Evolutionary conservation across 1,139 yeast species (phyloP), one percentile per base, ranked within the genome.

Genomic region (Magnusiomyces suaveolens): DNA sequence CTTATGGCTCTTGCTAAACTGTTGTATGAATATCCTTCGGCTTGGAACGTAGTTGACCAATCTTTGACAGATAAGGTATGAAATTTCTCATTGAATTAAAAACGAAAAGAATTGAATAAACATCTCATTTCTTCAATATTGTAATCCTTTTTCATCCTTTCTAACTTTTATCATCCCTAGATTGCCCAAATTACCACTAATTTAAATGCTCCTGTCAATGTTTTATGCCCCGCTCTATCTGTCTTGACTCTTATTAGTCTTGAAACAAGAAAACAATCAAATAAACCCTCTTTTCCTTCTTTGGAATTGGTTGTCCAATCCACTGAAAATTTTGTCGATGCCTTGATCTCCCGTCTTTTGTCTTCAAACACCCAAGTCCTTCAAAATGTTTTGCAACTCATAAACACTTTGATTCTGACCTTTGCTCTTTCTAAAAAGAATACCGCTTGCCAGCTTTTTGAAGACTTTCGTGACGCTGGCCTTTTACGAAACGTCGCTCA

Each of bases 21-120:
- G 29, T 57, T 66, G 20, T 56, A 58, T 21, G 59, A 60, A 46
- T 60, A 60, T 46, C 59, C 62, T 14, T 59, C 64, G 2, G 62
- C 67, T 4, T 65, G 68, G 68, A 58, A 60, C 39, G 61, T 64
- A 18, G 57, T 64, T 32, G 68, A 66, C 36, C 65, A 63, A 51
- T 57, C 63, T 14, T 56, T 66, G 2, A 54, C 66, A 43, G 65
- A 63, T 50, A 59, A 54, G 44, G 63, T 60, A 51, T 33, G 60
- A n/a, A n/a, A n/a, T n/a, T n/a, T n/a, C n/a, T n/a, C n/a, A n/a
- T n/a, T n/a, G n/a, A n/a, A n/a, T n/a, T n/a, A n/a, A n/a, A n/a
- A n/a, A n/a, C n/a, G n/a, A n/a, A n/a, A n/a, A n/a, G n/a, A n/a
- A n/a, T n/a, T n/a, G n/a, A n/a, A n/a, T n/a, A n/a, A n/a, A n/a